Evolutionary conservation across 1,284 basidiomycete species (phyloP), one percentile per base, ranked within the genome.

Genomic region (Phellopilus nigrolimitatus): DNA sequence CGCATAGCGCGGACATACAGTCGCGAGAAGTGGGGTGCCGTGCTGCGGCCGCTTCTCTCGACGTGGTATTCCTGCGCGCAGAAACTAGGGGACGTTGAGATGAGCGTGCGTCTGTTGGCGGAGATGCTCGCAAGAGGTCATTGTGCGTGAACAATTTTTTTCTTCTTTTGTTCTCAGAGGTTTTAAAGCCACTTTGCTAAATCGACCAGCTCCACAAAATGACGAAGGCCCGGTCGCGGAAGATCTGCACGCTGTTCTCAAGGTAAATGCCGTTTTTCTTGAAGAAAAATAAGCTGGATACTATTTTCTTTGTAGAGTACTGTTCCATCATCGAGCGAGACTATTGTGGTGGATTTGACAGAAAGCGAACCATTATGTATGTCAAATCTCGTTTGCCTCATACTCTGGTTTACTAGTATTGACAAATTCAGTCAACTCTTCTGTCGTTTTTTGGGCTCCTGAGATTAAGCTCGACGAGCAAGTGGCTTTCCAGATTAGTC

Each of bases 51-150:
- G 3, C 76, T 94, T 10, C 71, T 93, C 30, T 70, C 73, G 31
- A 78, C 83, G 19, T 92, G 88, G 86, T 88, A 90, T 67, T 72
- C 80, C 1, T 92, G 87, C 63, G 87, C 88, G 1, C 82, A 84
- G 63, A 76, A 77, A 57, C 73, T 89, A 0, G 86, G 82, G 1
- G 82, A 89, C 59, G 78, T 88, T 22, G 88, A 90, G 54, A 71
- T 84, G 22, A 84, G 85, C 37, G 78, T 91, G 22, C 76, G 74
- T 54, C 65, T 93, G 15, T 64, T 92, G 51, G 62, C 93, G n/a
- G 89, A 94, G 64, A 84, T 91, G 80, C 69, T 94, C 49, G 79
- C 78, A 9, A 79, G 87, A 60, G 41, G 47, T 5, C 42, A 38
- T 28, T 19, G 47, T 54, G 21, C 15, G 42, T 37, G 7, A 6